phyloP scores from a whole-genome alignment of 164 flowering plant genomes.

The Santalum album region DNA sequence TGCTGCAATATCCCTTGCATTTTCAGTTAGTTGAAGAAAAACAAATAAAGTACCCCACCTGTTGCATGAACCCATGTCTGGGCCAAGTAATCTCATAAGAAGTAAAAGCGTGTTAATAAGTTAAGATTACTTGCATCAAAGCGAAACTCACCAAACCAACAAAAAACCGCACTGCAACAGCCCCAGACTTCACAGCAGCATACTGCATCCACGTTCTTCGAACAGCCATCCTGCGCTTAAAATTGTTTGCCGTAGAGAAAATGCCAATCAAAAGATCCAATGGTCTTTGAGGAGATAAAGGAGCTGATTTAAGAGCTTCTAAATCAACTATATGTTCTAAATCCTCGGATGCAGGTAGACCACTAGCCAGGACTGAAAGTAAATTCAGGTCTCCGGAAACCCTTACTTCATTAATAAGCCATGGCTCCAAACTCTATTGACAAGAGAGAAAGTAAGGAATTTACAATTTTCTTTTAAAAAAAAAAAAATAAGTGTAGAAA shows the following conservation, averaged over 20 bases:
- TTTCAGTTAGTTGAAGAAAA: not conserved
- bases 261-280: conserved; percentile 84
- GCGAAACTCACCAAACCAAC: conserved; percentile 89
- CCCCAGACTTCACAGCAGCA: conserved; percentile 60
- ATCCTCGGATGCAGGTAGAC: conserved; percentile 94
- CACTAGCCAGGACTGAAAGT: conserved; percentile 80
- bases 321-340: conserved; percentile 68
- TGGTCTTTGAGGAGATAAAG: conserved; percentile 34
- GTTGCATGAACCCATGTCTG: no score
- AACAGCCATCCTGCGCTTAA: conserved; percentile 96
- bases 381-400: conserved; percentile 83
- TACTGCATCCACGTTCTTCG: conserved; percentile 8
- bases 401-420: conserved; percentile 87
- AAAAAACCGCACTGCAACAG: conserved; percentile 88
- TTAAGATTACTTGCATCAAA: no score
- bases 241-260: conserved; percentile 95
- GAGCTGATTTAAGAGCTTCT: conserved; percentile 62
- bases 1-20: no score
- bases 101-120: no score
- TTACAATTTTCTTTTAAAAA: no score
- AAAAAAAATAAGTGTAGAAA: not conserved
- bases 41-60: no score
- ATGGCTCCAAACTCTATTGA: conserved; percentile 85
- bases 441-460: no score
- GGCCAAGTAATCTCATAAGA: no score